A percentile compares a stretch with the other conserved stretches of the same genome.
Conservation (phyloP, 805 yeast genomes). For the Saturnispora diversa region DNA sequence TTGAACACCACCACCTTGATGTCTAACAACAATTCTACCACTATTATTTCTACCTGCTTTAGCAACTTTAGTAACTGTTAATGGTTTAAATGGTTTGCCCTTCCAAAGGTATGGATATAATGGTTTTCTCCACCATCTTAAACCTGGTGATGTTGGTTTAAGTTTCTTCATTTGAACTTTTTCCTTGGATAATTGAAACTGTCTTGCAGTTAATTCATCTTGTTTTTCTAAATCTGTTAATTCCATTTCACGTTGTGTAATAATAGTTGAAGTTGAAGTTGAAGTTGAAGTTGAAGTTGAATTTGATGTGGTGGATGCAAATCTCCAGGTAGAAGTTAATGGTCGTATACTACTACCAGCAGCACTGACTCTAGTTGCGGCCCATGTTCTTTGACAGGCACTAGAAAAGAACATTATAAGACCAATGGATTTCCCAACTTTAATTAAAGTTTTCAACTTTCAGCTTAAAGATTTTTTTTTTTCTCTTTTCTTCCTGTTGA, state of each 20-base stretch:
- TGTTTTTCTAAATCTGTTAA: slow-evolving; percentile 72
- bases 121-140: slow-evolving; percentile 84
- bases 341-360: not conserved
- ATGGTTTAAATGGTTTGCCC: slow-evolving; percentile 69
- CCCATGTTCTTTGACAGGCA: slow-evolving; percentile 4
- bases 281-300: not conserved
- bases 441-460: too few relatives aligned
- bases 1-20: slow-evolving; percentile 95
- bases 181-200: slow-evolving; percentile 63
- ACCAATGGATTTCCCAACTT: too few relatives aligned
- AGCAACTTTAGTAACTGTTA: slow-evolving; percentile 65
- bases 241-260: slow-evolving; percentile 32
- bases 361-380: not conserved
- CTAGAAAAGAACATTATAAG: too few relatives aligned
- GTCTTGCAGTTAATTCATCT: slow-evolving; percentile 63
- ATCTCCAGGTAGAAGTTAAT: slow-evolving; percentile 8
- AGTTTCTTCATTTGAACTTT: slow-evolving; percentile 63
- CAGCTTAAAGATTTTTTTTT: too few relatives aligned
- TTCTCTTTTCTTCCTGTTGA: too few relatives aligned
- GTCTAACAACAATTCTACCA: slow-evolving; percentile 86
- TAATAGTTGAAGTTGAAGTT: not conserved
- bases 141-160: slow-evolving; percentile 79
- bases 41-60: slow-evolving; percentile 84
- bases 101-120: slow-evolving; percentile 79
- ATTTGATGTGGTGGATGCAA: slow-evolving; percentile 14